Evolutionary conservation across 257 asterid genomes (phyloP).

Genomic region (Cruciata laevipes): DNA sequence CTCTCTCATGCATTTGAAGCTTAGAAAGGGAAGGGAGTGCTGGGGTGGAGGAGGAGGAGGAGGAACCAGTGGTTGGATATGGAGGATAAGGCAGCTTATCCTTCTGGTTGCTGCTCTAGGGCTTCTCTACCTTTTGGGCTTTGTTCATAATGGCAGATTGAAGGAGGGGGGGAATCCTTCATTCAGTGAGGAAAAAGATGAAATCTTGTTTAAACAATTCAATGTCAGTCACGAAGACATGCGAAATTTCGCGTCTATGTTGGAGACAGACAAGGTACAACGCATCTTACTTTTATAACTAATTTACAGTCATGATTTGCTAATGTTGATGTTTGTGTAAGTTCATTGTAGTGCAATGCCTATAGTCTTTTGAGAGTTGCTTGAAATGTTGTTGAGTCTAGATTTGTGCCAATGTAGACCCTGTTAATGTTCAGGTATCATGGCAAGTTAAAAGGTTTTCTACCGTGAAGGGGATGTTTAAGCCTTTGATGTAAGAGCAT

Average conservation of each 20-base stretch:
- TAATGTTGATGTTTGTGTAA: background rate
- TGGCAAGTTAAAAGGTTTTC: background rate
- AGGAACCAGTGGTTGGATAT: conserved; percentile 26
- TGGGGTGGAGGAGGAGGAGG: conserved; percentile 27
- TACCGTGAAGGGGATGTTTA: too few species aligned
- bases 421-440: background rate
- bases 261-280: conserved; percentile 29
- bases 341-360: background rate
- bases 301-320: background rate
- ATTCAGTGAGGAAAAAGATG: conserved; percentile 26
- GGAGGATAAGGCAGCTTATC: conserved; percentile 35
- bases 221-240: conserved; percentile 47
- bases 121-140: conserved; percentile 26
- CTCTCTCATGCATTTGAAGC: conserved; percentile 27
- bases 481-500: background rate
- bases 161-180: conserved; percentile 18
- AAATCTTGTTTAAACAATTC: conserved; percentile 32
- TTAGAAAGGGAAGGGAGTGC: conserved; percentile 28
- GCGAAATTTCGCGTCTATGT: conserved; percentile 30
- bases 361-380: background rate
- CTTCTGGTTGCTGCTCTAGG: conserved; percentile 28
- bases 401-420: background rate
- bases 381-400: conserved; percentile 2
- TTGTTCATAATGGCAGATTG: conserved; percentile 20
- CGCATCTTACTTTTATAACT: background rate